Evolutionary conservation across 1,284 basidiomycete species (phyloP).

Genomic region (Agroathelia rolfsii): DNA sequence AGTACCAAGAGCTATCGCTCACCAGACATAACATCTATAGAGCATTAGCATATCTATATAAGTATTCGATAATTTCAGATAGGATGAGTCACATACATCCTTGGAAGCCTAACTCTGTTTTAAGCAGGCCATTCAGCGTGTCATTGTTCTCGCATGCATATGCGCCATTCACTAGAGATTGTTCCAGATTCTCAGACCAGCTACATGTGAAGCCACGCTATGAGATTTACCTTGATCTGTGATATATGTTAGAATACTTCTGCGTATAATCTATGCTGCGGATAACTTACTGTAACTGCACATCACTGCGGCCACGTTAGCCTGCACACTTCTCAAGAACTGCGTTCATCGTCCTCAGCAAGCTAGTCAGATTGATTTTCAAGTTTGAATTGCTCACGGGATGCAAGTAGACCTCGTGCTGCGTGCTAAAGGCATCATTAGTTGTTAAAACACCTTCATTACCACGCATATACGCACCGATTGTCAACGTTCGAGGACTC

Average conservation of each 20-base stretch:
- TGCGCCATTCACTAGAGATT: slow-evolving; percentile 50
- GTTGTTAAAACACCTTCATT: too few species aligned
- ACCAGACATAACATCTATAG: slow-evolving; percentile 43
- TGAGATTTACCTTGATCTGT: slow-evolving; percentile 36
- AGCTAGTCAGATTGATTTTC: background rate
- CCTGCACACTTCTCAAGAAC: slow-evolving; percentile 56
- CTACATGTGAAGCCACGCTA: too few species aligned
- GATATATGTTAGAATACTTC: too few species aligned
- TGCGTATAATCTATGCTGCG: background rate
- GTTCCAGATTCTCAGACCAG: too few species aligned
- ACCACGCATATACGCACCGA: too few species aligned
- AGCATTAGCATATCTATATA: background rate
- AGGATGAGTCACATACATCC: slow-evolving; percentile 38
- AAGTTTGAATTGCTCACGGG: too few species aligned
- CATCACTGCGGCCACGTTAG: slow-evolving; percentile 61
- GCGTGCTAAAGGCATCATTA: too few species aligned
- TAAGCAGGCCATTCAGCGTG: slow-evolving; percentile 61
- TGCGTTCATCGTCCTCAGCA: slow-evolving; percentile 14
- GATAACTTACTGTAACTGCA: slow-evolving; percentile 53
- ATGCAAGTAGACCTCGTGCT: slow-evolving; percentile 47
- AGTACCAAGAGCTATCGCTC: slow-evolving; percentile 28
- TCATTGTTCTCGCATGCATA: slow-evolving; percentile 63
- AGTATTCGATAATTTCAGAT: too few species aligned
- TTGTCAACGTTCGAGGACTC: slow-evolving; percentile 61
- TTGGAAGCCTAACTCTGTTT: slow-evolving; percentile 65